Conservation (phyloP, 2,329 filamentous ascomycete species). For the Fusarium equiseti region DNA sequence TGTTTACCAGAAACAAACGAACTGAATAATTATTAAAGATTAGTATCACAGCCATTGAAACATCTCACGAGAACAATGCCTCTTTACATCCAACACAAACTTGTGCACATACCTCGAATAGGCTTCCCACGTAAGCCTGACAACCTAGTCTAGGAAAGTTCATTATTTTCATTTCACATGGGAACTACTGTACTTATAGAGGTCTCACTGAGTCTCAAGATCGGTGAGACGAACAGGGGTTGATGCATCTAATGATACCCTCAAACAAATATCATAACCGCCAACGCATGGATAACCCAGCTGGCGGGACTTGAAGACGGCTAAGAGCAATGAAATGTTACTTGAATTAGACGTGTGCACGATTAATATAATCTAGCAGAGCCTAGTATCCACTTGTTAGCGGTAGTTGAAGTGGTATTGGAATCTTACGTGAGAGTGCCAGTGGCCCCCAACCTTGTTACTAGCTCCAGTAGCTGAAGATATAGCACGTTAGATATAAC, state of each 20-base stretch:
- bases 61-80: not conserved
- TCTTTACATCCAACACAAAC: not conserved
- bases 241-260: not conserved
- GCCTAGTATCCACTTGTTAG: not conserved
- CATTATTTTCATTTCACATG: not conserved
- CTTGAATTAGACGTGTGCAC: not conserved
- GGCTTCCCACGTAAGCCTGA: not conserved
- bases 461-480: slow-evolving; percentile 9
- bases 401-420: slow-evolving; percentile 4
- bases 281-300: not conserved
- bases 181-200: slow-evolving; percentile 4
- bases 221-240: not conserved
- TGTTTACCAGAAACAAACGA: not conserved
- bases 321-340: slow-evolving; percentile 6
- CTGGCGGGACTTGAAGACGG: not conserved
- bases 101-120: not conserved
- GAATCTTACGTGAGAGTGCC: slow-evolving; percentile 29
- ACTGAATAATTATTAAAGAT: not conserved
- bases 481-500: not conserved
- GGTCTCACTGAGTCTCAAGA: not conserved
- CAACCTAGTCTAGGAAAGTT: not conserved
- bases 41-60: not conserved
- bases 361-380: not conserved
- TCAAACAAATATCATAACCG: not conserved
- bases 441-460: slow-evolving; percentile 18